Evolutionary conservation across 1,284 basidiomycete species (phyloP), one percentile per base, ranked within the genome.

Genomic region (Austroboletus niveus): DNA sequence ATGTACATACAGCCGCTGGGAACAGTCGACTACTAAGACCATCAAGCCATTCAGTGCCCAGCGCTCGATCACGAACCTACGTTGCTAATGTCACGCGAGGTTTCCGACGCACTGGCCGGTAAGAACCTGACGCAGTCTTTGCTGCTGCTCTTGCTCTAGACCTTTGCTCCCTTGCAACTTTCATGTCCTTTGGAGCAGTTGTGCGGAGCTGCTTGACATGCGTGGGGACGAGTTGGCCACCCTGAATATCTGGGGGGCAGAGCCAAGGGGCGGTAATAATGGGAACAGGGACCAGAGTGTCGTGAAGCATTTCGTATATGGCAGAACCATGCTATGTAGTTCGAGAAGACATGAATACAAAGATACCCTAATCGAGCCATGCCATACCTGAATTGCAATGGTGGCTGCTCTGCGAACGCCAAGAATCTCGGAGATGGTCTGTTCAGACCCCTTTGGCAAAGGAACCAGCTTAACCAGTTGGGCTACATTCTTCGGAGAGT

Each of bases 201-300:
- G 92, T 95, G 22, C 79, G 80, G n/a, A 94, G 69, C 54, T 93
- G 92, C 65, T 95, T 96, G 64, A 94, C 78, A 61, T 91, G 87
- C 1, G 92, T 89, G 5, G 87, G 84, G 38, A 89, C 73, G n/a
- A 84, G 69, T 54, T 42, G 56, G 47, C 45, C 57, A 47, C n/a
- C 39, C n/a, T 39, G 45, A 17, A 42, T 31, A 11, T 45, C 49
- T 9, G 57, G 41, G 31, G 59, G 57, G 20, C 62, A 64, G 11
- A 87, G 75, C 88, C 87, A 92, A n/a, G 81, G 71, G 3, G 86
- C 85, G 22, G 75, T 72, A 12, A 85, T 61, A 29, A 73, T 64
- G 15, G 81, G 81, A 45, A 83, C 69, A 48, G 70, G 72, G 53
- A 70, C 68, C n/a, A 87, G 57, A 42, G 80, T 57, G 5, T 71